Conservation (phyloP, 1,284 basidiomycete species). For the Meripilus lineatus region DNA sequence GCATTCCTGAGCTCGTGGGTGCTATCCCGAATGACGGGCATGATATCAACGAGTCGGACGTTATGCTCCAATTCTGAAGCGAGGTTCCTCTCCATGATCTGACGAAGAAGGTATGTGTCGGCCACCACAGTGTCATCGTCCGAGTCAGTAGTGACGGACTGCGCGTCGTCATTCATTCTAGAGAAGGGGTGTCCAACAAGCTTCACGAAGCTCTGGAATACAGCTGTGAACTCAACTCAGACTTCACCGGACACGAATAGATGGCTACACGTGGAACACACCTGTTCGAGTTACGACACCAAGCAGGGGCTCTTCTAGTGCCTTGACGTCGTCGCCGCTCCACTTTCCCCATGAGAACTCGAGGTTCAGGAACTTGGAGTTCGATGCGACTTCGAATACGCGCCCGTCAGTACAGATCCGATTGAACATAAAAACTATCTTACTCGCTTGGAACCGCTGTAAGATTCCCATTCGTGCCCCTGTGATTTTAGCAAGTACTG, state of each 20-base stretch:
- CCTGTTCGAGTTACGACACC: slow-evolving; percentile 38
- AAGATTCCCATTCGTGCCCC: slow-evolving; percentile 24
- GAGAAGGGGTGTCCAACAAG: slow-evolving; percentile 18
- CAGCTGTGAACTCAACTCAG: slow-evolving; percentile 22
- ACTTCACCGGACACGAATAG: too few relatives aligned
- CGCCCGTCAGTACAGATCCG: background rate
- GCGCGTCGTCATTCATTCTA: slow-evolving; percentile 6
- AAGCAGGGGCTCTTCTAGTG: slow-evolving; percentile 38
- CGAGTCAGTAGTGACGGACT: slow-evolving; percentile 1
- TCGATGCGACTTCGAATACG: slow-evolving; percentile 28
- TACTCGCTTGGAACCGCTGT: slow-evolving; percentile 19
- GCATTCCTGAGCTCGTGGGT: slow-evolving; percentile 40
- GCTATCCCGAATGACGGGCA: slow-evolving; percentile 41
- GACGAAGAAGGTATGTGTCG: slow-evolving; percentile 39
- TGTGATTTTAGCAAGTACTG: slow-evolving; percentile 28
- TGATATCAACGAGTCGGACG: slow-evolving; percentile 39
- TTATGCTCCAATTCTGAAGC: slow-evolving; percentile 32
- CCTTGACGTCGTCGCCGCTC: slow-evolving; percentile 47
- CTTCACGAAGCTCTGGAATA: slow-evolving; percentile 28
- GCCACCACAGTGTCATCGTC: slow-evolving; percentile 7
- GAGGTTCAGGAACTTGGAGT: slow-evolving; percentile 43
- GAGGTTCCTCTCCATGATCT: slow-evolving; percentile 29
- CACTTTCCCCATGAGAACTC: slow-evolving; percentile 53
- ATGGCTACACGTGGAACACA: too few relatives aligned
- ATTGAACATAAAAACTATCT: slow-evolving; percentile 6